Evolutionary conservation across 1,139 yeast genomes (phyloP).

Genomic region (Saccharomyces hybrid): DNA sequence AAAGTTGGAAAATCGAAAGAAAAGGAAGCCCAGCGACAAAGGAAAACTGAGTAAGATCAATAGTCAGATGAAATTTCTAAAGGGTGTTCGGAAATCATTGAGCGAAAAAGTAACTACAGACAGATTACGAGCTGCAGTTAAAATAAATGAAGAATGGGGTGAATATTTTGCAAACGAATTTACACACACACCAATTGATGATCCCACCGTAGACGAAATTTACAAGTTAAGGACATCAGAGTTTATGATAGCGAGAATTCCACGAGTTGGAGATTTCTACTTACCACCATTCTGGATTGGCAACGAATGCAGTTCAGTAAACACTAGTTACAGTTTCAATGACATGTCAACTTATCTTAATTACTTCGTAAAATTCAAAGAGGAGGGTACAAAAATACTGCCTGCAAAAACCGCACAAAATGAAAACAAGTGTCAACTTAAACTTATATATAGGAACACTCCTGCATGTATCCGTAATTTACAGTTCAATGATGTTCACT

Average conservation of each 20-base stretch:
- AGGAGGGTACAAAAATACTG: not conserved
- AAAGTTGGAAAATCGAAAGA: slow-evolving; percentile 3
- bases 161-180: slow-evolving; percentile 22
- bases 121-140: not conserved
- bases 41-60: not conserved
- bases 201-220: slow-evolving; percentile 25
- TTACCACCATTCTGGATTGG: slow-evolving; percentile 25
- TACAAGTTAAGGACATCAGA: slow-evolving; percentile 26
- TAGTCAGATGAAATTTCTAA: slow-evolving; percentile 17
- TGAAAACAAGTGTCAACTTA: slow-evolving; percentile 11
- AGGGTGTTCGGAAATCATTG: slow-evolving; percentile 10
- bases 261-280: slow-evolving; percentile 29
- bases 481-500: not conserved
- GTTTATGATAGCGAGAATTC: slow-evolving; percentile 27
- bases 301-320: slow-evolving; percentile 3
- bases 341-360: slow-evolving; percentile 2
- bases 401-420: not conserved
- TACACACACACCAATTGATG: slow-evolving; percentile 25
- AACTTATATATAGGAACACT: slow-evolving; percentile 24
- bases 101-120: slow-evolving; percentile 3
- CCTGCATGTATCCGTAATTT: not conserved
- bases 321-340: slow-evolving; percentile 8
- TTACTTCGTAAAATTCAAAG: not conserved
- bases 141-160: slow-evolving; percentile 16
- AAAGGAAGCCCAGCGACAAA: slow-evolving; percentile 1